Evolutionary conservation across 1,284 basidiomycete genomes (phyloP).

Genomic region (Sporisorium iseilematis-ciliati): DNA sequence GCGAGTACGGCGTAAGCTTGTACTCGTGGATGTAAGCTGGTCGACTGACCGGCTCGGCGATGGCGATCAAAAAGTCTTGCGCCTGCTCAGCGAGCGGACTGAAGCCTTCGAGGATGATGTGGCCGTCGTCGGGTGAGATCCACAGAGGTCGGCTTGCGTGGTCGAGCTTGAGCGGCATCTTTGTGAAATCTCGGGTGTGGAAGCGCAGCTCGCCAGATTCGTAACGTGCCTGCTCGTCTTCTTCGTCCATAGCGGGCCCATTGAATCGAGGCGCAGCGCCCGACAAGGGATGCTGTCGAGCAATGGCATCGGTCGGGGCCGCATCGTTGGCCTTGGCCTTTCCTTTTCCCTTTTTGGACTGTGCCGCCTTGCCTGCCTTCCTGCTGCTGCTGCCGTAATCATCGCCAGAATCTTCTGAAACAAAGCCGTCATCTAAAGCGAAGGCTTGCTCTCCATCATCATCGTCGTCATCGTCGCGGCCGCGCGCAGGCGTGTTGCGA

Average conservation of each 20-base stretch:
- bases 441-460: slow-evolving; percentile 37
- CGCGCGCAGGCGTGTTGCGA: slow-evolving; percentile 17
- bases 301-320: slow-evolving; percentile 13
- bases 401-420: slow-evolving; percentile 50
- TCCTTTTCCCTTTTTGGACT: slow-evolving; percentile 23
- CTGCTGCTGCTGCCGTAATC: slow-evolving; percentile 37
- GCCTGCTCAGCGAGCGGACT: slow-evolving; percentile 93
- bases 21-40: slow-evolving; percentile 99
- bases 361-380: slow-evolving; percentile 6
- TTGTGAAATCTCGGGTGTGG: slow-evolving; percentile 73
- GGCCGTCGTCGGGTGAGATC: slow-evolving; percentile 68
- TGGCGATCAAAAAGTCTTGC: slow-evolving; percentile 97
- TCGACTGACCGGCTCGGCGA: slow-evolving; percentile 98
- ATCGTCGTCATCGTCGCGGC: slow-evolving; percentile 32
- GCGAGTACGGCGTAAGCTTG: slow-evolving; percentile 95
- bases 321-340: slow-evolving; percentile 12
- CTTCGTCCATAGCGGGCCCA: slow-evolving; percentile 42
- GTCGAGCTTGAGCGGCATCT: slow-evolving; percentile 66
- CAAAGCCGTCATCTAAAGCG: slow-evolving; percentile 39
- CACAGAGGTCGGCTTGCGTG: slow-evolving; percentile 66
- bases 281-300: slow-evolving; percentile 47
- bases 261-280: slow-evolving; percentile 49
- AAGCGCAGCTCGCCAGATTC: slow-evolving; percentile 75
- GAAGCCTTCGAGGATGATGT: slow-evolving; percentile 69
- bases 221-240: slow-evolving; percentile 41